These are phyloP conservation scores for Sisymbrium irio DNA, from an alignment of 345 rosid species.

Conservation along the genomic window DNA sequence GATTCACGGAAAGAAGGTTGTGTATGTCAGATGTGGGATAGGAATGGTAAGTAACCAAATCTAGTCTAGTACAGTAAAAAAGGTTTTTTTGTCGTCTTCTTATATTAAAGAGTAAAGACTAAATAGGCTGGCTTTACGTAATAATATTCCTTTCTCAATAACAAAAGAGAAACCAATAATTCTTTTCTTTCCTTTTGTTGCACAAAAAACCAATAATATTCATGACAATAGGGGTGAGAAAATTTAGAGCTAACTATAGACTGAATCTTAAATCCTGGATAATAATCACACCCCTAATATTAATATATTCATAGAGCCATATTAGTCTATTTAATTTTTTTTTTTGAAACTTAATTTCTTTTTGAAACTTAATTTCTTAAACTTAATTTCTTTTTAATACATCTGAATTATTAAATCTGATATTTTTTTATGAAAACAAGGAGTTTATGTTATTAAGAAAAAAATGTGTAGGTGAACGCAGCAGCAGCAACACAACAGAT, in stretches of 20 bases:
- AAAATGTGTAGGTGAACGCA: conserved; percentile 44
- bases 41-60: conserved; percentile 45
- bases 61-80: background rate
- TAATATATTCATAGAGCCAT: background rate
- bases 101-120: background rate
- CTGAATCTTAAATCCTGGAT: background rate
- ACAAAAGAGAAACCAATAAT: too few species aligned
- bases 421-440: background rate
- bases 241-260: too few species aligned
- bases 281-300: background rate
- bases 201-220: too few species aligned
- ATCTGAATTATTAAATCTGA: background rate
- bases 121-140: background rate
- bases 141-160: background rate
- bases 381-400: too few species aligned
- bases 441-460: background rate
- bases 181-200: too few species aligned
- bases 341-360: background rate
- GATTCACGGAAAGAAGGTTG: conserved; percentile 43
- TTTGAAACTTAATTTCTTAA: too few species aligned
- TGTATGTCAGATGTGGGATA: conserved; percentile 56
- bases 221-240: background rate
- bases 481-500: conserved; percentile 60
- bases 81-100: background rate
- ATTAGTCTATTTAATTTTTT: background rate